These are phyloP conservation scores for Suillus occidentalis DNA, from an alignment of 768 basidiomycete genomes.

Conservation along the genomic window DNA sequence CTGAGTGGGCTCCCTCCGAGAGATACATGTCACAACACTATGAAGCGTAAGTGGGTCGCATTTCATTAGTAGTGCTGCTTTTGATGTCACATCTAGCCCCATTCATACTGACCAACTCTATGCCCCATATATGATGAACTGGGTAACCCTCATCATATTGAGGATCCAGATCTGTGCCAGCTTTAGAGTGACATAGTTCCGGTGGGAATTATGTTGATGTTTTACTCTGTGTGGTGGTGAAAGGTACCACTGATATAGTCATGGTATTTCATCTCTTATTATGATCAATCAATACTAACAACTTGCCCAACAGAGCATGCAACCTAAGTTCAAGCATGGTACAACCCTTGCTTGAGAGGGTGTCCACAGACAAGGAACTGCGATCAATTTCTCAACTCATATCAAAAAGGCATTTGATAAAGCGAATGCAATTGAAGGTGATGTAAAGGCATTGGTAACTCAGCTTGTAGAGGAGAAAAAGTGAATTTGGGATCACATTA, in stretches of 20 bases:
- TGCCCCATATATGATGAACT: neutral
- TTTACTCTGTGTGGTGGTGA: neutral
- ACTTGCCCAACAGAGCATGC: neutral
- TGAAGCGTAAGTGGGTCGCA: neutral
- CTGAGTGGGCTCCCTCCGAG: neutral
- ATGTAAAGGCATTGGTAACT: neutral
- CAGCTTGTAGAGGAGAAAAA: neutral
- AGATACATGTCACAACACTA: constrained; percentile 8
- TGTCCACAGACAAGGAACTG: too few relatives aligned
- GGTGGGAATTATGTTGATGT: constrained; percentile 5
- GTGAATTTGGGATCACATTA: too few relatives aligned
- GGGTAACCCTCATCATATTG: neutral
- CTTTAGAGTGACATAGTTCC: neutral
- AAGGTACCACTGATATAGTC: neutral
- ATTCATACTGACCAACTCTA: neutral
- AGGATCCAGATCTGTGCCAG: neutral
- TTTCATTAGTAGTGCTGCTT: neutral
- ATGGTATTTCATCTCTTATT: neutral
- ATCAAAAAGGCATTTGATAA: neutral
- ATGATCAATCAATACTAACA: neutral
- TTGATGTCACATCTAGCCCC: neutral
- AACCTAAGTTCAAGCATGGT: neutral
- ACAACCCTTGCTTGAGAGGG: neutral
- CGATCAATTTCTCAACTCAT: neutral
- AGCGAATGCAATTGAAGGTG: neutral